These are phyloP conservation scores for Bruguiera hainesii DNA, from an alignment of 441 rosid genomes.

Conservation along the genomic window DNA sequence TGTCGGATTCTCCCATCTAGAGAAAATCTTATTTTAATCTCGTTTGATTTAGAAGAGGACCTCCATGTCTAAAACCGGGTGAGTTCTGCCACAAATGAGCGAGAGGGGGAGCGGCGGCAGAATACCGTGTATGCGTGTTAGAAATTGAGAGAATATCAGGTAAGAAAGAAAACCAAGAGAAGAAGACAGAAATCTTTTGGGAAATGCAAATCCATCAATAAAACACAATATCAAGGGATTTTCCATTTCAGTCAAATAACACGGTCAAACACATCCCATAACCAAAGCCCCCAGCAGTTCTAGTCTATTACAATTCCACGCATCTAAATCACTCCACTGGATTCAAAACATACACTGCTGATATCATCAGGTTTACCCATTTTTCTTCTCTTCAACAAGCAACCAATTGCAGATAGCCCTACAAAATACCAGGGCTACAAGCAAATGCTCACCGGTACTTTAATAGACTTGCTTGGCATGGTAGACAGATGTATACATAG, in stretches of 20 bases:
- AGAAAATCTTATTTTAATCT: constrained; percentile 6
- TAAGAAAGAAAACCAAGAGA: no score
- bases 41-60: no score
- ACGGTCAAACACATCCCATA: constrained; percentile 16
- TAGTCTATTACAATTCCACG: constrained; percentile 6
- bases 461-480: constrained; percentile 17
- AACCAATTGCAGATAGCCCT: constrained; percentile 20
- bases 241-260: constrained; percentile 4
- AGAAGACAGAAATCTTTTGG: no score
- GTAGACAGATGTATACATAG: constrained; percentile 6
- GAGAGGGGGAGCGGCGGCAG: no score
- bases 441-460: constrained; percentile 28
- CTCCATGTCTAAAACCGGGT: no score
- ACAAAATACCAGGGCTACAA: constrained; percentile 19
- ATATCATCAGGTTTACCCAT: constrained; percentile 13
- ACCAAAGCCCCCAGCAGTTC: background rate
- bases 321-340: constrained; percentile 17
- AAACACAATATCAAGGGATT: background rate
- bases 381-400: constrained; percentile 12
- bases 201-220: no score
- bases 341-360: constrained; percentile 18
- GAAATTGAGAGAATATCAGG: no score
- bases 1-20: no score
- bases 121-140: no score
- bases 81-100: no score